Evolutionary conservation across 352 stramenopile genomes (phyloP).

Genomic region (Phytopythium ostracodes): DNA sequence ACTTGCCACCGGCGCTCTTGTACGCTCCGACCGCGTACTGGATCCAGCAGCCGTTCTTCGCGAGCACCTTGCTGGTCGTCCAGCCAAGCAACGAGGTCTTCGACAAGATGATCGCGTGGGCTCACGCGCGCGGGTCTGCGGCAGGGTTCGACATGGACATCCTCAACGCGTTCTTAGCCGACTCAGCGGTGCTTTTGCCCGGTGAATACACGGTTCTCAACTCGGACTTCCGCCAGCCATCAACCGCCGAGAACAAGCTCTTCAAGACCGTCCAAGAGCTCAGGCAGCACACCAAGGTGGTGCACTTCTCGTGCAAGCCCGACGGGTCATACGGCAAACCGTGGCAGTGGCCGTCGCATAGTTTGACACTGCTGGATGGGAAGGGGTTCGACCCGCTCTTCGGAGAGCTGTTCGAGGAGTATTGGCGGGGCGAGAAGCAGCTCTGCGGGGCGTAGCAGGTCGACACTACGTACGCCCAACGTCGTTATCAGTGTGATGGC

Average conservation of each 20-base stretch:
- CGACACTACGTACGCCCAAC: background rate
- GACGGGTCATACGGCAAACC: slow-evolving; percentile 13
- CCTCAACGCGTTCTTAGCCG: slow-evolving; percentile 23
- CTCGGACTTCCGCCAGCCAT: slow-evolving; percentile 21
- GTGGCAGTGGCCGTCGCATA: slow-evolving; percentile 9
- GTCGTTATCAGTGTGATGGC: background rate
- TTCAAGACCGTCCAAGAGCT: slow-evolving; percentile 10
- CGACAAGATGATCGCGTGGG: background rate
- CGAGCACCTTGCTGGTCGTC: slow-evolving; percentile 1
- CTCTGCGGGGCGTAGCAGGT: background rate
- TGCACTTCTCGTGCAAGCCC: slow-evolving; percentile 13
- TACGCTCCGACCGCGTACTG: slow-evolving; percentile 14
- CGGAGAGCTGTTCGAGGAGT: background rate
- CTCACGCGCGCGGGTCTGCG: slow-evolving; percentile 5
- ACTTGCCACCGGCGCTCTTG: background rate
- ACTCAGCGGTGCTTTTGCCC: slow-evolving; percentile 11
- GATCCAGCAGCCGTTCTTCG: slow-evolving; percentile 11
- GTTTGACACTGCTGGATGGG: slow-evolving; percentile 1
- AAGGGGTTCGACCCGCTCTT: background rate
- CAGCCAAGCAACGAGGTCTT: background rate
- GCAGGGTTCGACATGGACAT: slow-evolving; percentile 27
- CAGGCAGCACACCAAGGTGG: slow-evolving; percentile 7
- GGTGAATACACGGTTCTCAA: slow-evolving; percentile 27
- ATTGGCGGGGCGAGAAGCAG: background rate
- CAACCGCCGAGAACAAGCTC: slow-evolving; percentile 8